Evolutionary conservation across 2,329 filamentous ascomycete genomes (phyloP).

Genomic region (Neofusicoccum cordaticola): DNA sequence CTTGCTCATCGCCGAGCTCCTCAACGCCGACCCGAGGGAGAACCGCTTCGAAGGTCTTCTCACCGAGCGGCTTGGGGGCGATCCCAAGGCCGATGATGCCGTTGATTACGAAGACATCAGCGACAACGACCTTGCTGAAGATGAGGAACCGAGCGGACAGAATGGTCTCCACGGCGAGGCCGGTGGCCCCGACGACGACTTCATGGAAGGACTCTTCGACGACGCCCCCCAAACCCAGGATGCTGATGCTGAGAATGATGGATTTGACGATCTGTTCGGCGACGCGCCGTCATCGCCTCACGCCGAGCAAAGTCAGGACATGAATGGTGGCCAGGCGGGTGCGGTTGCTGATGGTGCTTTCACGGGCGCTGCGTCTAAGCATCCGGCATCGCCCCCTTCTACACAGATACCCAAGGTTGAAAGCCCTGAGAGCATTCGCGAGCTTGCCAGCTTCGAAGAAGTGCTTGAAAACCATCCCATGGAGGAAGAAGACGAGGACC

Average conservation of each 20-base stretch:
- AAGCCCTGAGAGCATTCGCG: conserved; percentile 14
- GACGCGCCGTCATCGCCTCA: conserved; percentile 44
- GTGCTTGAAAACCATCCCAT: background rate
- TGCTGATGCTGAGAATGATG: conserved; percentile 26
- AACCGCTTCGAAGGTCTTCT: conserved; percentile 27
- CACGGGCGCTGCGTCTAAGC: background rate
- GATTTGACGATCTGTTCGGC: conserved; percentile 66
- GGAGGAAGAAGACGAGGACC: conserved; percentile 32
- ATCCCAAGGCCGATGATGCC: conserved; percentile 87
- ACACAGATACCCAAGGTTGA: conserved; percentile 4
- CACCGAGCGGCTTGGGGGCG: conserved; percentile 41
- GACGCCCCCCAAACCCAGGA: conserved; percentile 18
- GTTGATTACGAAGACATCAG: conserved; percentile 88
- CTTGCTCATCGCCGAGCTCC: conserved; percentile 28
- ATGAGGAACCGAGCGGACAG: conserved; percentile 43
- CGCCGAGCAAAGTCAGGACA: background rate
- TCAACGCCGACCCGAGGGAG: conserved; percentile 23
- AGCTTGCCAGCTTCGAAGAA: background rate
- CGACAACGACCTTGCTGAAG: conserved; percentile 85
- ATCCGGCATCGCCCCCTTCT: background rate
- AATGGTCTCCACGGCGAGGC: conserved; percentile 24
- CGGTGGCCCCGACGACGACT: conserved; percentile 27
- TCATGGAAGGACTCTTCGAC: conserved; percentile 26
- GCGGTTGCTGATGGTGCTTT: background rate
- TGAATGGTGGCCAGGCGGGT: background rate